Conservation (phyloP, 148 eudicot genomes). For the Camellia granthamiana region DNA sequence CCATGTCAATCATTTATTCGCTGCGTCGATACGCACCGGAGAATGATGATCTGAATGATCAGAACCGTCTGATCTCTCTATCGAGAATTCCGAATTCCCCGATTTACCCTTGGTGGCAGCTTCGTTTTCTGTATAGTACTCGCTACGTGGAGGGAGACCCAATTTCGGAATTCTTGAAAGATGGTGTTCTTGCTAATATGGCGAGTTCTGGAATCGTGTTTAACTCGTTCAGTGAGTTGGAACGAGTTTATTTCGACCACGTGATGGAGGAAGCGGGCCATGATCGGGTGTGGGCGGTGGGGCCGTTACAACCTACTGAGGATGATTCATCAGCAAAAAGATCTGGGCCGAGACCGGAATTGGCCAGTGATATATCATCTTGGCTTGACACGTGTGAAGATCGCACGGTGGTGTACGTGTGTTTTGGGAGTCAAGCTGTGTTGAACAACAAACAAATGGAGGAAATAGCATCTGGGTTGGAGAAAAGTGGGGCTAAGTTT, state of each 20-base stretch:
- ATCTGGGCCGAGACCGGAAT: background rate
- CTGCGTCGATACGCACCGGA: conserved; percentile 16
- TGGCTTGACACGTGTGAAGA: conserved; percentile 63
- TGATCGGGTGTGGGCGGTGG: conserved; percentile 40
- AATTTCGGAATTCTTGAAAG: conserved; percentile 34
- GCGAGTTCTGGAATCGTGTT: conserved; percentile 46
- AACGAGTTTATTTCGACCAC: conserved; percentile 36
- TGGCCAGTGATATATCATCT: conserved; percentile 17
- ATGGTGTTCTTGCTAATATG: conserved; percentile 38
- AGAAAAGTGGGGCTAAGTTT: conserved; percentile 44
- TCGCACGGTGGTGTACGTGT: conserved; percentile 52
- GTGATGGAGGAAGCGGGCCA: conserved; percentile 27
- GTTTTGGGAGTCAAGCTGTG: conserved; percentile 62
- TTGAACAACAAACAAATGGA: conserved; percentile 46
- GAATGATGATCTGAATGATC: background rate
- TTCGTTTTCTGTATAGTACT: conserved; percentile 28
- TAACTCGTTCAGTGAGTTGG: conserved; percentile 47
- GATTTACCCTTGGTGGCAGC: conserved; percentile 19
- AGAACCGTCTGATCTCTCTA: background rate
- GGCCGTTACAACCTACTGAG: conserved; percentile 26
- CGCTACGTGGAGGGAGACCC: conserved; percentile 38
- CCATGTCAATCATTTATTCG: conserved; percentile 20
- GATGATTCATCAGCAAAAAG: background rate
- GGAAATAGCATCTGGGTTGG: conserved; percentile 48
- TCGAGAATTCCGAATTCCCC: conserved; percentile 26